Base-by-base conservation (phyloP, 805 yeast species). In the Hanseniaspora jakobsenii region DNA sequence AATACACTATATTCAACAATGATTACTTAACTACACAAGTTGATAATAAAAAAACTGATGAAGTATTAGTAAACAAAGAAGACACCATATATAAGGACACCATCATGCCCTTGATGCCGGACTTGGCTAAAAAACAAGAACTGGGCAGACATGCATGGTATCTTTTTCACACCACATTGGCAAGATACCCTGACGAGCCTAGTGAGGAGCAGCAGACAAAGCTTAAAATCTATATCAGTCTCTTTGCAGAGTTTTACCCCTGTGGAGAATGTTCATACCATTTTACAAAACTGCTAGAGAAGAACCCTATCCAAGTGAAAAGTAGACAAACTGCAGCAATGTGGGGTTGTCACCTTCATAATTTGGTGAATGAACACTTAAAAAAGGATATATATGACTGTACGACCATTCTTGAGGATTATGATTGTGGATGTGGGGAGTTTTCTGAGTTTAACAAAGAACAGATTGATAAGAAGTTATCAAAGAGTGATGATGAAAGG, bases 251-350 rank as follows among this genome's bases (percentile, higher is more conserved):
- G 54, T 89, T 91, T 8, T 91, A 91, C 52, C 98, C 98, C 0
- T 89, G 97, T 63, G 94, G 94, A 3, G 96, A 89, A 58, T 91
- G 97, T 63, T 96, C 98, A 0, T 69, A 83, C 51, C 97, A 91
- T 61, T 91, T 91, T 61, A 80, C 73, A 51, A 63, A 72, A 56
- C 63, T 89, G 51, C 62, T 91, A 47, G 56, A 66, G 47, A 69
- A 79, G 53, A 78, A 67, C 55, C 97, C 98, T 1, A 95, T 95
- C 2, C 98, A 91, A 56, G 70, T 80, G 3, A 67, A 75, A 6
- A 70, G 81, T 18, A 69, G 95, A 47, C 75, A 77, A 49, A 72
- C 75, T 3, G 97, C 98, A 1, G 85, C 95, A 0, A 64, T 83
- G 51, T 91, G 98, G 98, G 98, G 98, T 1, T 91, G 98, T 58